Percentiles rank a stretch among this genome's conserved stretches.
phyloP scores from a whole-genome alignment of 345 rosid species.

The Luvunga scandens region DNA sequence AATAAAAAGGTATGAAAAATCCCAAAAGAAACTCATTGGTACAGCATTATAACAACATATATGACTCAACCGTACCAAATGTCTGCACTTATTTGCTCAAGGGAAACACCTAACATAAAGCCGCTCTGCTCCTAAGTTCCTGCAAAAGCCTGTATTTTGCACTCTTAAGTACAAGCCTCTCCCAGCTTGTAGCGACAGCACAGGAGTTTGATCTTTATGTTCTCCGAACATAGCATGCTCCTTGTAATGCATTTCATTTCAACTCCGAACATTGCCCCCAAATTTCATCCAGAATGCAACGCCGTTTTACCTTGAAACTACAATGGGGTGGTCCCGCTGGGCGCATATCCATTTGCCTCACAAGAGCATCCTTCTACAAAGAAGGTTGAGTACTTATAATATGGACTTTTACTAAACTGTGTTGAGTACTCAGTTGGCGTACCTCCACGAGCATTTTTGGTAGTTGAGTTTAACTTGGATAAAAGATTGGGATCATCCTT shows the following conservation, averaged over 20 bases:
- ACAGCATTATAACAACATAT: too few species aligned
- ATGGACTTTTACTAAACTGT: slow-evolving; percentile 58
- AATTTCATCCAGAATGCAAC: neutral
- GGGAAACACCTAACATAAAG: slow-evolving; percentile 12
- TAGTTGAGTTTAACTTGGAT: slow-evolving; percentile 25
- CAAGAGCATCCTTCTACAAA: slow-evolving; percentile 55
- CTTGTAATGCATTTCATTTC: neutral
- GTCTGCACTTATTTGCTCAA: neutral
- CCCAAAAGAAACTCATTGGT: too few species aligned
- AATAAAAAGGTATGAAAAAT: too few species aligned
- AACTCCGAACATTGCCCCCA: neutral
- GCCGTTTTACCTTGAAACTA: neutral
- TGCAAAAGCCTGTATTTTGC: slow-evolving; percentile 8
- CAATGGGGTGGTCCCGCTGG: slow-evolving; percentile 25
- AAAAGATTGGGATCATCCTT: slow-evolving; percentile 24
- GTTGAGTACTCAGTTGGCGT: neutral
- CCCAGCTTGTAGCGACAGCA: neutral
- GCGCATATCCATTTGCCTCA: slow-evolving; percentile 87
- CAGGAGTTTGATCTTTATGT: slow-evolving; percentile 12
- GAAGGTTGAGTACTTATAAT: slow-evolving; percentile 38
- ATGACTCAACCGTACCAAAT: neutral
- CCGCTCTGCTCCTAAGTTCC: neutral
- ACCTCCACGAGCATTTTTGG: slow-evolving; percentile 18
- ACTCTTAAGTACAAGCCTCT: slow-evolving; percentile 17
- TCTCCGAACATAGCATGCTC: neutral